Base-by-base conservation (phyloP, 345 rosid species). In the Salix dunnii region DNA sequence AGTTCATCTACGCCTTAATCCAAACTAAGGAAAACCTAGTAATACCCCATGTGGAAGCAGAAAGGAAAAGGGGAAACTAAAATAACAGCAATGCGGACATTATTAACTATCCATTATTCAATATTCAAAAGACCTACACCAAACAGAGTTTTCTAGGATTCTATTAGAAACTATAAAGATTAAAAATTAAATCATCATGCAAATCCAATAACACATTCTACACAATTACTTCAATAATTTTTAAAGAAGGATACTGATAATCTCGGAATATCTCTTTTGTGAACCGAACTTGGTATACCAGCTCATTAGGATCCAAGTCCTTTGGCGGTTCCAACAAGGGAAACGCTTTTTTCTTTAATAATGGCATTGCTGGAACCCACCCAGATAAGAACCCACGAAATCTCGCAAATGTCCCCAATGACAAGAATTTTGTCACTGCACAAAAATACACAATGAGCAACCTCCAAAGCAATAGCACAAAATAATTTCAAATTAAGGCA, bases 181-280 rank as follows among this genome's bases (percentile, higher is more conserved):
- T 30, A 46, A 48, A 38, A 21, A 6, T 10, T 25, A 58, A n/a
- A 1, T 60, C 38, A 61, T 60, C 16, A 30, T 72, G 14, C 18
- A 72, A 72, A 31, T 28, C 36, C 23, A 46, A 31, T 6, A 27
- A 74, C 18, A 17, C 48, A 23, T 43, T 30, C 40, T 28, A 64
- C 30, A 48, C 1, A 27, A 35, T 46, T 31, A 64, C 70, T 74
- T 30, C 28, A 63, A 48, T 27, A 72, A 65, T 6, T 48, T 49
- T 48, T 81, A 76, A 46, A 46, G 43, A 77, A 91, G 99, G 96
- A 93, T 93, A 93, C 97, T 73, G 88, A 79, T 96, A 96, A 80
- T 89, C 88, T 31, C 83, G 85, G 76, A 93, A 93, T 40, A 96
- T 88, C 88, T 96, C 99, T 82, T 93, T 93, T 7, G 99, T 96